These are phyloP conservation scores for Rugosomyces carneus DNA, from an alignment of 1,284 basidiomycete species.

Conservation along the genomic window DNA sequence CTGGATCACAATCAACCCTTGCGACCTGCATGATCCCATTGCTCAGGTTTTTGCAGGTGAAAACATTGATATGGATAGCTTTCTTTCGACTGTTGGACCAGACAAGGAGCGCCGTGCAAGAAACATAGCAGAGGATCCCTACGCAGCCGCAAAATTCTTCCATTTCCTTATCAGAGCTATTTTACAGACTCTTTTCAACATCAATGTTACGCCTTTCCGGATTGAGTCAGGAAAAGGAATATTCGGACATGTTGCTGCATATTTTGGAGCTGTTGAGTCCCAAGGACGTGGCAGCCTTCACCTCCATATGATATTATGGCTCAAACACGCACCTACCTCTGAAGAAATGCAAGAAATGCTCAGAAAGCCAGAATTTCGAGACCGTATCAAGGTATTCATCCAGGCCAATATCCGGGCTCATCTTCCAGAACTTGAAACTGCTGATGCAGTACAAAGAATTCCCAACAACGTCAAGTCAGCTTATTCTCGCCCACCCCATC, in stretches of 20 bases:
- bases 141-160: not conserved
- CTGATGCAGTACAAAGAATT: no score
- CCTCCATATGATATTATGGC: conserved; percentile 25
- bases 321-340: conserved; percentile 22
- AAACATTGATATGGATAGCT: no score
- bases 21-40: no score
- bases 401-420: no score
- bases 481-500: no score
- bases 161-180: not conserved
- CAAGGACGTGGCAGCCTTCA: conserved; percentile 26
- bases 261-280: conserved; percentile 23
- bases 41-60: no score
- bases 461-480: no score
- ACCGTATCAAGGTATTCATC: conserved; percentile 10
- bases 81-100: no score
- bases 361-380: conserved; percentile 20
- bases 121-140: not conserved
- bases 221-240: not conserved
- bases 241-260: conserved; percentile 7
- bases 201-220: not conserved
- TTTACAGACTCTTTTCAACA: not conserved
- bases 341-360: conserved; percentile 22
- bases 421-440: no score
- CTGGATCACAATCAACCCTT: no score
- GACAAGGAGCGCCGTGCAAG: no score